Percentiles rank a stretch among this genome's conserved stretches.
Evolutionary conservation across 1,284 basidiomycete species (phyloP).

Genomic region (Heterobasidion irregulare): DNA sequence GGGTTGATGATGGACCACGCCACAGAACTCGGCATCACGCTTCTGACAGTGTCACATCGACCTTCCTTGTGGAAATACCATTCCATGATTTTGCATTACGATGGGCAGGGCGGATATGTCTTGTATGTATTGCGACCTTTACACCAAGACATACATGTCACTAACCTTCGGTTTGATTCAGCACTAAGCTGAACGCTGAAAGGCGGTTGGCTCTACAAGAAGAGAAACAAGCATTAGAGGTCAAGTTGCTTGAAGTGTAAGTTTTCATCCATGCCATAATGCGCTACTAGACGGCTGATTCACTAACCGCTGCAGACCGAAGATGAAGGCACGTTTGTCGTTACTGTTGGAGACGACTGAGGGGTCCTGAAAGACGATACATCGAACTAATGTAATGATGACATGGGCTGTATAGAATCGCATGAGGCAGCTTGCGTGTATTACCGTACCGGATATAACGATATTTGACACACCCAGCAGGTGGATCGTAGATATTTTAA

Average conservation of each 20-base stretch:
- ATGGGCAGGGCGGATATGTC: constrained; percentile 76
- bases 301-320: constrained; percentile 43
- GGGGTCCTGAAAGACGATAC: neutral
- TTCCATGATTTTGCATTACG: constrained; percentile 85
- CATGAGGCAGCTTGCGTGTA: neutral
- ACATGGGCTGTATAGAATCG: neutral
- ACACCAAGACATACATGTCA: neutral
- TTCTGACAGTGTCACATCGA: constrained; percentile 87
- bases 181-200: constrained; percentile 87
- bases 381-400: neutral
- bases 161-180: constrained; percentile 19
- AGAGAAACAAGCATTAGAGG: constrained; percentile 83
- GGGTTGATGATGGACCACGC: constrained; percentile 95
- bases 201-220: constrained; percentile 88
- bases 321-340: constrained; percentile 70
- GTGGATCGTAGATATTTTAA: no score
- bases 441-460: neutral
- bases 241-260: constrained; percentile 76
- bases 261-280: constrained; percentile 16
- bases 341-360: constrained; percentile 43
- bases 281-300: neutral
- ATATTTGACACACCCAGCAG: no score
- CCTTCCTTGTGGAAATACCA: constrained; percentile 96
- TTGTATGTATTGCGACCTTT: constrained; percentile 48
- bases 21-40: constrained; percentile 78